Evolutionary conservation across 1,284 basidiomycete species (phyloP).

Genomic region (Sporisorium exsertum): DNA sequence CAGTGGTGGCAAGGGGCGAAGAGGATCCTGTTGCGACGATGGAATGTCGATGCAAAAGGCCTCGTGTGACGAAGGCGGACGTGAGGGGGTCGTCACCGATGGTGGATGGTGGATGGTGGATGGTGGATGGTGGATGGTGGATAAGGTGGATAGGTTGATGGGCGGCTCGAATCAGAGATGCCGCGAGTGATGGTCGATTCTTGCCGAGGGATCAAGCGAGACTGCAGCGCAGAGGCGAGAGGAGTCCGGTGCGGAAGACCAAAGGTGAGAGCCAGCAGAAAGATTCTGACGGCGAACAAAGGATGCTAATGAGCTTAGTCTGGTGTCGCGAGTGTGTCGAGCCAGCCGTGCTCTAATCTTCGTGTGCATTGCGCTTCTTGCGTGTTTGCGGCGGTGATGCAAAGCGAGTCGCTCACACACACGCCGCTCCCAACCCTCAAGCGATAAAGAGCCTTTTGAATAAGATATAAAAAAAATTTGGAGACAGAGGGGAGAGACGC

Average conservation of each 20-base stretch:
- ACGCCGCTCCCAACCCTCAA: not conserved
- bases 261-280: not conserved
- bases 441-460: not conserved
- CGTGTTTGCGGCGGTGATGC: not conserved
- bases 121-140: not conserved
- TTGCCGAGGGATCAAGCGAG: not conserved
- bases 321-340: not conserved
- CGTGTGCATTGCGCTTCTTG: not conserved
- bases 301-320: not conserved
- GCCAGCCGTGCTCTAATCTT: not conserved
- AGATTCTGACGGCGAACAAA: not conserved
- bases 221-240: not conserved
- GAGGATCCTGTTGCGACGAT: no score
- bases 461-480: no score
- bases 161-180: not conserved
- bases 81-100: not conserved
- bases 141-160: conserved; percentile 1
- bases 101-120: not conserved
- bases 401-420: not conserved
- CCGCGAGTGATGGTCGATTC: not conserved
- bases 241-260: not conserved
- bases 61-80: not conserved
- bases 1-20: not conserved
- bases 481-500: no score
- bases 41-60: no score